Base-by-base conservation (phyloP, 2,329 filamentous ascomycete species). In the Colletotrichum sp. region DNA sequence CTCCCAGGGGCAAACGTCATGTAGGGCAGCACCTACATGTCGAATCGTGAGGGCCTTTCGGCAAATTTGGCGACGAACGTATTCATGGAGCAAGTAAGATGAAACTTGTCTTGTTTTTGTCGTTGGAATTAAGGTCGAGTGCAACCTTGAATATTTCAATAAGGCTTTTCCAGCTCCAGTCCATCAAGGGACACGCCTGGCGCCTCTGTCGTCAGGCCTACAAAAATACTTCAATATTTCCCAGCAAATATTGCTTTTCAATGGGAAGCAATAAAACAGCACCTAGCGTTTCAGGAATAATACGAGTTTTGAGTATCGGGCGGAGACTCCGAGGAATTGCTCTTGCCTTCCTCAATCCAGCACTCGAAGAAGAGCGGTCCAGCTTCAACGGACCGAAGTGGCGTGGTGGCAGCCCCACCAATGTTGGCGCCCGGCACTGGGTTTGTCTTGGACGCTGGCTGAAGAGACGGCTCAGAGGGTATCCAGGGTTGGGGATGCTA, bases 361-460 rank as follows among this genome's bases (percentile, higher is more conserved):
- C 93, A 88, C 87, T 94, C 92, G 82, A 93, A 87, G 84, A 93
- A 87, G 71, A 95, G 80, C 77, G 92, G 87, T 61, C 92, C 88
- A 67, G 92, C 87, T 74, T 87, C 87, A 2, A 92, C 88, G 7
- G 89, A 85, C 38, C 90, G 88, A 43, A 92, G 82, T 13, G 91
- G 86, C 2, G 83, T 88, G 2, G 88, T 90, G 63, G 82, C 86
- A 4, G 82, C 81, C 7, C 85, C 86, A 8, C 84, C 84, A 3
- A 87, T 77, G 1, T 75, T 77, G 6, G 79, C 79, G 6, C 83
- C 80, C 6, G 82, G 79, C 6, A 79, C 78, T 21, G 80, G 80
- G 28, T 80, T 81, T 24, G 81, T 77, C 28, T 79, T 82, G n/a
- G 83, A 82, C n/a, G 79, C 78, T 3, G 85, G 83, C 76, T 90